Conservation (phyloP, 768 basidiomycete genomes). For the Paxillus ammoniavirescens region DNA sequence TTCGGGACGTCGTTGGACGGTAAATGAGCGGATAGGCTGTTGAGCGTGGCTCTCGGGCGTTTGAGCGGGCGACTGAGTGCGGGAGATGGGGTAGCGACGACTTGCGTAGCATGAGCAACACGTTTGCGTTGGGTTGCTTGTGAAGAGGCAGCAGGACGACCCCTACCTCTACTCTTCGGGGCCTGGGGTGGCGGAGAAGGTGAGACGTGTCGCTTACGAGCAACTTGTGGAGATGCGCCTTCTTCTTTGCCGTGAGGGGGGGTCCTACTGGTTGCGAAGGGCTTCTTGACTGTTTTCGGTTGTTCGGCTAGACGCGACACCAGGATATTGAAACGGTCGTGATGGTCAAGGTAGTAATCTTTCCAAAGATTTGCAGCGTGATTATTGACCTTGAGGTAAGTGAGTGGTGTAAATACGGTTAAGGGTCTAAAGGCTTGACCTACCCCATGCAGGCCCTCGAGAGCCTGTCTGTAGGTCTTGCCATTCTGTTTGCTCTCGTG, state of each 20-base stretch:
- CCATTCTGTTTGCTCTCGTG: conserved; percentile 36
- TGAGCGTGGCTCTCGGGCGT: conserved; percentile 45
- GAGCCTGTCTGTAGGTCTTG: conserved; percentile 58
- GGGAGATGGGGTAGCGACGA: conserved; percentile 19
- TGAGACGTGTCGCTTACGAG: conserved; percentile 37
- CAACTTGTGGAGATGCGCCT: conserved; percentile 23
- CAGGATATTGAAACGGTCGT: conserved; percentile 51
- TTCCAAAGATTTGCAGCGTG: conserved; percentile 68
- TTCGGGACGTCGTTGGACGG: conserved; percentile 37
- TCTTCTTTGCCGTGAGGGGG: conserved; percentile 8
- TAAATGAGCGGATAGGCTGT: conserved; percentile 53
- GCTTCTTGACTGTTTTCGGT: conserved; percentile 32
- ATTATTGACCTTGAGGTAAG: conserved; percentile 36
- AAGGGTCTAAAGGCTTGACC: conserved; percentile 21
- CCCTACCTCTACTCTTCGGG: conserved; percentile 14
- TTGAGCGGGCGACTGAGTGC: conserved; percentile 26
- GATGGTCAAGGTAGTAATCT: conserved; percentile 76
- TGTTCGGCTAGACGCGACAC: conserved; percentile 23
- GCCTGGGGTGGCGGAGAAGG: conserved; percentile 25
- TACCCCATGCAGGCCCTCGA: conserved; percentile 69
- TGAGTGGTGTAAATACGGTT: conserved; percentile 3
- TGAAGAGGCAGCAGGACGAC: conserved; percentile 20
- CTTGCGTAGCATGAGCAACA: conserved; percentile 12
- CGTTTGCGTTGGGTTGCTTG: conserved; percentile 27
- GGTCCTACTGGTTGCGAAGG: conserved; percentile 13